Percentiles rank a stretch among this genome's conserved stretches.
Evolutionary conservation across 805 yeast genomes (phyloP).

Genomic region (Spathaspora arborariae): DNA sequence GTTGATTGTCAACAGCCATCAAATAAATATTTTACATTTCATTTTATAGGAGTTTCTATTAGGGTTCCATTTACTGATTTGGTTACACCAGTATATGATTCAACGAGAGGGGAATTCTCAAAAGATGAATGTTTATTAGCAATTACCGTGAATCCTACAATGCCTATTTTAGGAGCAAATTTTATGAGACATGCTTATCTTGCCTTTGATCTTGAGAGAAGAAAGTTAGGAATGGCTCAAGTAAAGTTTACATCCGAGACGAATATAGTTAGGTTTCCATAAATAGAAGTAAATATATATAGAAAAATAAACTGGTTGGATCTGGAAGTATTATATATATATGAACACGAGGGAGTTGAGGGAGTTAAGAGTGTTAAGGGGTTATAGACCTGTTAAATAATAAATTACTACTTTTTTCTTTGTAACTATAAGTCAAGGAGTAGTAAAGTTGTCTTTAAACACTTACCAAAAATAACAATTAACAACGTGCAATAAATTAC

Average conservation of each 20-base stretch:
- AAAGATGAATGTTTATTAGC: background rate
- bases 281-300: background rate
- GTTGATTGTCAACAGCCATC: constrained; percentile 31
- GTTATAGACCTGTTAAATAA: too few relatives aligned
- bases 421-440: too few relatives aligned
- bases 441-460: too few relatives aligned
- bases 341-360: background rate
- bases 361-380: too few relatives aligned
- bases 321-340: too few relatives aligned
- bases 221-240: constrained; percentile 53
- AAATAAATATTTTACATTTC: constrained; percentile 24
- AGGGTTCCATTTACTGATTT: constrained; percentile 9
- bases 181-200: constrained; percentile 61
- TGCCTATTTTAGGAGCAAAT: constrained; percentile 58
- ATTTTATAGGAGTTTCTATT: constrained; percentile 36
- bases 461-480: too few relatives aligned
- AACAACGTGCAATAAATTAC: too few relatives aligned
- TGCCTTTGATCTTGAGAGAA: constrained; percentile 58
- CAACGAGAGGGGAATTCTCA: background rate
- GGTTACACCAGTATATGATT: constrained; percentile 1
- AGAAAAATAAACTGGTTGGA: too few relatives aligned
- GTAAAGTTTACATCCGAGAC: constrained; percentile 31
- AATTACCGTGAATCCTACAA: constrained; percentile 1
- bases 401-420: too few relatives aligned
- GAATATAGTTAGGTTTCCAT: background rate